Base-by-base conservation (phyloP, 306 rosid genomes). In the Lablab purpureus region DNA sequence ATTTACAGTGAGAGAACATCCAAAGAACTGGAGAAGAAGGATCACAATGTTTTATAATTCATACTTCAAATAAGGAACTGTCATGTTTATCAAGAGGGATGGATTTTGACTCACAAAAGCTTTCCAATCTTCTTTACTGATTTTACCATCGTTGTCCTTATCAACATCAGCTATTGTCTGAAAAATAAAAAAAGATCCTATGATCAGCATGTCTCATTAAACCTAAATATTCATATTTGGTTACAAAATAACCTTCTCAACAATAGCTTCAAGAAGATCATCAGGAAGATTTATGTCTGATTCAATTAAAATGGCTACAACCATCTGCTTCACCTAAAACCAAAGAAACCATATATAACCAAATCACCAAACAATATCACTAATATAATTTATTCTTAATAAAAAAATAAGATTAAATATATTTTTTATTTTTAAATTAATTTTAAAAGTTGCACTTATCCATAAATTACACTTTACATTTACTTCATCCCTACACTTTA, bases 321-420 rank as follows among this genome's bases (percentile, higher is more conserved):
- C 91, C 98, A 94, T 94, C 87, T 89, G 92, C 89, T 88, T 94
- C 40, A 94, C 91, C 97, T 94, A 69, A 80, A 82, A 86, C 54
- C 83, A 85, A 60, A 60, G 60, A 67, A 63, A 73, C 36, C 83
- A 49, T 15, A 49, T 15, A 28, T 41, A 66, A 72, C 45, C 65
- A 74, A 41, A 28, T 7, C 22, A 36, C 6, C 46, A 50, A 52
- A 18, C 46, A 41, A 40, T 8, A 40, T 7, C 41, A 36, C 2
- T 4, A 36, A 7, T 36, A 1, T 36, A 36, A 36, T 36, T 8
- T 36, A 34, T 7, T 32, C 36, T 32, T 32, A 32, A 32, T 32
- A 32, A 32, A 32, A 32, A n/a, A n/a, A n/a, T n/a, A n/a, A n/a
- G n/a, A n/a, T n/a, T n/a, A n/a, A n/a, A n/a, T n/a, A n/a, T n/a